These are phyloP conservation scores for Nemania sp. DNA, from an alignment of 2,329 filamentous ascomycete genomes.

Conservation along the genomic window DNA sequence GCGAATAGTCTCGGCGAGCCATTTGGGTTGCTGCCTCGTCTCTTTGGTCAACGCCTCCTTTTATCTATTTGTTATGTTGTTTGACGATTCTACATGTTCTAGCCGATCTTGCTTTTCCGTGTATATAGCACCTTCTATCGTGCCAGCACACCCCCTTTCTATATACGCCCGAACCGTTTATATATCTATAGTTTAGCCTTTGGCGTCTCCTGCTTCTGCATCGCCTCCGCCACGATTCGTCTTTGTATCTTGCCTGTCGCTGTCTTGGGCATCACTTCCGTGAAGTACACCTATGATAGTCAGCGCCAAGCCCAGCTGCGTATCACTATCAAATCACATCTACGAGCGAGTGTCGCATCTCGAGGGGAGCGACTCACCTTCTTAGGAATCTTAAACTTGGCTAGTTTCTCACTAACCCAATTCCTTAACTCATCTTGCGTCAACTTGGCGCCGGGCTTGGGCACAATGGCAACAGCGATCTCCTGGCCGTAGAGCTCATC, in stretches of 20 bases:
- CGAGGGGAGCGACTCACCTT: slow-evolving; percentile 64
- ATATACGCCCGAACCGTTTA: not conserved
- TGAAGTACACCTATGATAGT: slow-evolving; percentile 76
- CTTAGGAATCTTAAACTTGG: slow-evolving; percentile 88
- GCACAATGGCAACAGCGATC: slow-evolving; percentile 79
- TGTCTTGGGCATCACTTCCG: slow-evolving; percentile 87
- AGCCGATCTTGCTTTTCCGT: slow-evolving; percentile 2
- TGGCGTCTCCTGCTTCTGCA: slow-evolving; percentile 75
- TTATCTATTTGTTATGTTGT: slow-evolving; percentile 13
- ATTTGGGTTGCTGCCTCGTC: not conserved
- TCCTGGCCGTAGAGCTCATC: slow-evolving; percentile 89
- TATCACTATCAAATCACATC: slow-evolving; percentile 19
- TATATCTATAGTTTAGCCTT: slow-evolving; percentile 65
- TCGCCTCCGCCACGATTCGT: slow-evolving; percentile 85
- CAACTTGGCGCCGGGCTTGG: slow-evolving; percentile 72
- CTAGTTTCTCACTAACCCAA: slow-evolving; percentile 77
- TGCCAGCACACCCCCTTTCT: slow-evolving; percentile 4
- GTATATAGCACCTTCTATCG: slow-evolving; percentile 2
- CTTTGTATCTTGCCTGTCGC: slow-evolving; percentile 92
- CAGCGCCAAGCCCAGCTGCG: slow-evolving; percentile 16
- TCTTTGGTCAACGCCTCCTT: not conserved
- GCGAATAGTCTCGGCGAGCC: slow-evolving; percentile 24
- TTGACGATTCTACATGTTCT: not conserved
- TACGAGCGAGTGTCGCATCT: not conserved
- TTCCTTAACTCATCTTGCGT: slow-evolving; percentile 70